These are phyloP conservation scores for Termitomyces sp. DNA, from an alignment of 768 basidiomycete genomes.

Conservation along the genomic window DNA sequence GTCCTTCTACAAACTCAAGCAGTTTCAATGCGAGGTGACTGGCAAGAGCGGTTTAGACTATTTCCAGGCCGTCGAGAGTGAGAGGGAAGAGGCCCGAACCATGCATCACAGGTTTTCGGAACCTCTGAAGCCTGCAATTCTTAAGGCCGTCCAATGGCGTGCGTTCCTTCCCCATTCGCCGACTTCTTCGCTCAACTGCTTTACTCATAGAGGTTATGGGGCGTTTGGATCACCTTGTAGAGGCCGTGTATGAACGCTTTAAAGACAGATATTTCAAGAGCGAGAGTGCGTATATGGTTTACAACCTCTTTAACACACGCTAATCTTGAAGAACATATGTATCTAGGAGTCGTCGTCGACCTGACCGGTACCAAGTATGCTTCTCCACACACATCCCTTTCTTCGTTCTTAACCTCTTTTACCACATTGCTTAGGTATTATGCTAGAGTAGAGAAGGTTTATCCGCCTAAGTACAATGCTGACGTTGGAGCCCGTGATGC, in stretches of 20 bases:
- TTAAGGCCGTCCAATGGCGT: slow-evolving; percentile 97
- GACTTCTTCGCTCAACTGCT: slow-evolving; percentile 11
- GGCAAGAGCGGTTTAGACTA: slow-evolving; percentile 93
- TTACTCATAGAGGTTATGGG: slow-evolving; percentile 83
- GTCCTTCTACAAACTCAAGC: slow-evolving; percentile 90
- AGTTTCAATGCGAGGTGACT: slow-evolving; percentile 96
- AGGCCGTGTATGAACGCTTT: slow-evolving; percentile 93
- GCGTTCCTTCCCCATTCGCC: slow-evolving; percentile 33
- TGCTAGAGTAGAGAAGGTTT: slow-evolving; percentile 74
- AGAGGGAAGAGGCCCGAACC: slow-evolving; percentile 82
- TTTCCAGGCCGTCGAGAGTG: slow-evolving; percentile 90
- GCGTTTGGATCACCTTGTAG: slow-evolving; percentile 90
- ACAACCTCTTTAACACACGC: slow-evolving; percentile 1
- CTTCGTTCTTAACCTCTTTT: slow-evolving; percentile 9
- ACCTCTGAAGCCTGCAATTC: slow-evolving; percentile 85
- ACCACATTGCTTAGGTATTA: slow-evolving; percentile 53
- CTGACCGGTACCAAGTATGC: slow-evolving; percentile 79
- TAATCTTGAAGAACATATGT: slow-evolving; percentile 8
- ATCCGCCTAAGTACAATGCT: slow-evolving; percentile 53
- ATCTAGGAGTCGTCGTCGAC: slow-evolving; percentile 78
- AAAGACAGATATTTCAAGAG: slow-evolving; percentile 90
- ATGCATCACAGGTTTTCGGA: slow-evolving; percentile 91
- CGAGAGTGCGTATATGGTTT: slow-evolving; percentile 63
- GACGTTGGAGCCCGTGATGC: slow-evolving; percentile 44
- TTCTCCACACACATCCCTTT: slow-evolving; percentile 4